phyloP scores from a whole-genome alignment of 106 monocot species.

The Dendrobium officinale region DNA sequence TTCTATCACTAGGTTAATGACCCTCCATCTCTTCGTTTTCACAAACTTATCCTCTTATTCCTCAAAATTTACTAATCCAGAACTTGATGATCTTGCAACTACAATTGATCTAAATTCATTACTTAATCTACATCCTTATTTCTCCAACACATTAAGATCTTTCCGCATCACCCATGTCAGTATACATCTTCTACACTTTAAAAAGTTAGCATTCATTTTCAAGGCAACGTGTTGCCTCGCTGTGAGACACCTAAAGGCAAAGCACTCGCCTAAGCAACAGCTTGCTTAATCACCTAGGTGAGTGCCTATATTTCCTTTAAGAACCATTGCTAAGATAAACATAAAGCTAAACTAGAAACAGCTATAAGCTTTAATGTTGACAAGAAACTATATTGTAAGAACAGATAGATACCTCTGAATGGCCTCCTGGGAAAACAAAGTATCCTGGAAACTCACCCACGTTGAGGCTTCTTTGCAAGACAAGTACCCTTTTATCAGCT shows the following conservation, averaged over 20 bases:
- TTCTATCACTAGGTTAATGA: neutral
- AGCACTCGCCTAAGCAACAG: neutral
- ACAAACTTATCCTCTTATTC: neutral
- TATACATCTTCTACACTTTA: neutral
- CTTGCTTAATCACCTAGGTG: neutral
- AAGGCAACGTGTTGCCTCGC: neutral
- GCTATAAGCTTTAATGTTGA: neutral
- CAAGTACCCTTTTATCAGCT: conserved; percentile 60
- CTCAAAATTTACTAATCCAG: neutral
- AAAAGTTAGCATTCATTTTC: neutral
- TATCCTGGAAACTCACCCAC: conserved; percentile 96
- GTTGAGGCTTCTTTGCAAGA: conserved; percentile 89
- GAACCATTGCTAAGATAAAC: neutral
- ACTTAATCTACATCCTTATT: neutral
- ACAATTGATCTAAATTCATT: neutral
- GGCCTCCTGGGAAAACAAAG: conserved; percentile 96
- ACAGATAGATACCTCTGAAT: conserved; percentile 72
- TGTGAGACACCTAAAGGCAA: neutral
- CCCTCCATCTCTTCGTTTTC: neutral
- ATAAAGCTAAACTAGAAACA: neutral
- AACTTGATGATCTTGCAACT: neutral
- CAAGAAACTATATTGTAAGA: neutral
- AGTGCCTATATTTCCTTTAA: neutral
- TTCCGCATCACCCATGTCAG: neutral
- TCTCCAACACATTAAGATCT: neutral